These are phyloP conservation scores for Porodaedalea pini DNA, from an alignment of 1,284 basidiomycete species.

Conservation along the genomic window DNA sequence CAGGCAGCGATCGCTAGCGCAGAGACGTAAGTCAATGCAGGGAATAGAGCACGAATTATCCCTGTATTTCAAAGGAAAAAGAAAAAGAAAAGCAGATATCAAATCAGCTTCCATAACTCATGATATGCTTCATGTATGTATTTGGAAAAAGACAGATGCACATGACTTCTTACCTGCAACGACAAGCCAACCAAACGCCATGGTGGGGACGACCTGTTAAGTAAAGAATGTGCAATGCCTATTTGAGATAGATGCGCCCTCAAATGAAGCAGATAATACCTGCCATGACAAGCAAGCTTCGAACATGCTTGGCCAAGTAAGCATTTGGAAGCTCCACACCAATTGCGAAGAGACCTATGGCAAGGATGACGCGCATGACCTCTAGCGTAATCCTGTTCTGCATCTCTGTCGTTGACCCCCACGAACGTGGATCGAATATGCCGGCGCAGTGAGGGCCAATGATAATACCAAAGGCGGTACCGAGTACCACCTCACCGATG, in stretches of 20 bases:
- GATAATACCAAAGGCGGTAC: conserved; percentile 73
- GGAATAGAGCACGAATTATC: conserved; percentile 67
- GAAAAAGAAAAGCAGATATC: too few species aligned
- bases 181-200: conserved; percentile 74
- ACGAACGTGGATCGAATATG: conserved; percentile 77
- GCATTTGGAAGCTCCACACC: conserved; percentile 68
- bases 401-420: conserved; percentile 44
- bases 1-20: conserved; percentile 84
- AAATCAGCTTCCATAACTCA: too few species aligned
- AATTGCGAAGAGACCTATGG: conserved; percentile 67
- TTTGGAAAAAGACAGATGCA: too few species aligned
- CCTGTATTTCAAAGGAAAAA: conserved; percentile 35
- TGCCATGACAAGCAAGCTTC: conserved; percentile 55
- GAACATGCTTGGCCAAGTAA: conserved; percentile 62
- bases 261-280: neutral
- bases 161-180: conserved; percentile 46
- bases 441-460: conserved; percentile 73
- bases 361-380: conserved; percentile 67
- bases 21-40: conserved; percentile 63
- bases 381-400: conserved; percentile 73
- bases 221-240: too few species aligned
- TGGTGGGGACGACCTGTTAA: conserved; percentile 62
- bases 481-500: conserved; percentile 91
- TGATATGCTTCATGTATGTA: neutral
- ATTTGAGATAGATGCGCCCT: too few species aligned